phyloP scores from a whole-genome alignment of 2,329 filamentous ascomycete species.

The Alternaria triticina region DNA sequence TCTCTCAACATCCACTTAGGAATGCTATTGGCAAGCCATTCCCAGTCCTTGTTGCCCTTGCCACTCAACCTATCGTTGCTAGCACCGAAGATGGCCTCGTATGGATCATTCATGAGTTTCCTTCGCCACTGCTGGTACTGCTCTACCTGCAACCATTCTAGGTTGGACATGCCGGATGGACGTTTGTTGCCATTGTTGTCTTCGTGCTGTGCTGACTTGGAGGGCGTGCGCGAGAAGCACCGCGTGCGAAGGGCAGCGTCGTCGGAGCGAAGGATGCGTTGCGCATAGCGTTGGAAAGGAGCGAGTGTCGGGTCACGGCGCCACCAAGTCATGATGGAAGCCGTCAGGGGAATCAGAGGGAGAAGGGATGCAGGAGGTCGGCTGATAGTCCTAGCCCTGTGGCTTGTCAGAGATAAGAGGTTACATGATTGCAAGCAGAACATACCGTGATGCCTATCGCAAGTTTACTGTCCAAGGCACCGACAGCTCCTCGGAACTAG shows the following conservation, averaged over 20 bases:
- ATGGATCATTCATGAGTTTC: slow-evolving; percentile 50
- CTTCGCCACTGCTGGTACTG: slow-evolving; percentile 38
- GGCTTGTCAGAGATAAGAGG: background rate
- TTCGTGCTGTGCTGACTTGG: slow-evolving; percentile 26
- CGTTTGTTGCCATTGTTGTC: slow-evolving; percentile 23
- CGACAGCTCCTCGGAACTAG: slow-evolving; percentile 11
- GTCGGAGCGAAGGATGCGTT: slow-evolving; percentile 29
- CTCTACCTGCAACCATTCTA: slow-evolving; percentile 40
- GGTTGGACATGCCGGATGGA: slow-evolving; percentile 33
- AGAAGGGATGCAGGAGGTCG: background rate
- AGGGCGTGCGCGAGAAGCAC: slow-evolving; percentile 37
- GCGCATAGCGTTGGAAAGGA: slow-evolving; percentile 31
- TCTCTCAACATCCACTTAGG: slow-evolving; percentile 43
- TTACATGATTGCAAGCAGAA: background rate
- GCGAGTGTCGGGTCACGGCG: slow-evolving; percentile 35
- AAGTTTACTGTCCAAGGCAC: slow-evolving; percentile 6
- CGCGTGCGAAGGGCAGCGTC: slow-evolving; percentile 32
- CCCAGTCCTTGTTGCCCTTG: slow-evolving; percentile 39
- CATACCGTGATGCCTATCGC: slow-evolving; percentile 4
- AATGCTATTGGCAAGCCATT: slow-evolving; percentile 37
- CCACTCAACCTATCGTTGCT: slow-evolving; percentile 44
- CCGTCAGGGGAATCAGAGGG: background rate
- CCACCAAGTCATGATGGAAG: slow-evolving; percentile 36
- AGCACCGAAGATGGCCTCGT: slow-evolving; percentile 52
- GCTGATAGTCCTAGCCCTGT: background rate